phyloP scores from a whole-genome alignment of 345 rosid species.

The Citrus unshiu region DNA sequence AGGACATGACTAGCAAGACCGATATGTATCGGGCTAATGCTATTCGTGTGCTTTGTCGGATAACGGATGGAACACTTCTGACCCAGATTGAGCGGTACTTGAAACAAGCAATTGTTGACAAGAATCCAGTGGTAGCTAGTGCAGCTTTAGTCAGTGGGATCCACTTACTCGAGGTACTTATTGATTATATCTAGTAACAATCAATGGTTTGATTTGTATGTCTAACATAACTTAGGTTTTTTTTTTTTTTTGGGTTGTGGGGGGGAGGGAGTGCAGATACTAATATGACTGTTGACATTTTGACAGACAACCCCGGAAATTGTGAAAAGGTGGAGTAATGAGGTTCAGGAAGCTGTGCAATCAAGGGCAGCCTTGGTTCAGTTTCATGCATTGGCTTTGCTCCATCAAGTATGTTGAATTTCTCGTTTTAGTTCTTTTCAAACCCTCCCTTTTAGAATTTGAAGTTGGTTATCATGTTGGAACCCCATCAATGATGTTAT shows the following conservation, averaged over 20 bases:
- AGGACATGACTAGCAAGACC: slow-evolving; percentile 98
- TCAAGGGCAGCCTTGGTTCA: slow-evolving; percentile 98
- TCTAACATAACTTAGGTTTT: not conserved
- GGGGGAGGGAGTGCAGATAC: not conserved
- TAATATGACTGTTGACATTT: slow-evolving; percentile 5
- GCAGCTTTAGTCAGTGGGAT: slow-evolving; percentile 98
- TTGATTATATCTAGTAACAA: not conserved
- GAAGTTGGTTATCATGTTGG: slow-evolving; percentile 7
- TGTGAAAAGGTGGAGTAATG: slow-evolving; percentile 98
- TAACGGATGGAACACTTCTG: slow-evolving; percentile 89
- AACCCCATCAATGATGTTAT: not conserved
- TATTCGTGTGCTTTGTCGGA: slow-evolving; percentile 93
- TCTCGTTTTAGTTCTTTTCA: slow-evolving; percentile 3
- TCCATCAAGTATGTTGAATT: slow-evolving; percentile 62
- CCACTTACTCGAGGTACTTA: slow-evolving; percentile 83
- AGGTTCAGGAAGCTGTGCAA: slow-evolving; percentile 98
- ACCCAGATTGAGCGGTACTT: slow-evolving; percentile 91
- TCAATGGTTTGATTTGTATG: not conserved
- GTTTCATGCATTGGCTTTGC: slow-evolving; percentile 91
- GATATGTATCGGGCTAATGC: slow-evolving; percentile 99
- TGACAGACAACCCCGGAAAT: slow-evolving; percentile 80
- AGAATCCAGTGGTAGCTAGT: slow-evolving; percentile 98
- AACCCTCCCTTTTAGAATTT: not conserved
- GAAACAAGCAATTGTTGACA: slow-evolving; percentile 99
- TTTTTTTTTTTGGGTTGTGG: not conserved